Evolutionary conservation across 129 eudicot genomes (phyloP).

Genomic region (Lonicera japonica): DNA sequence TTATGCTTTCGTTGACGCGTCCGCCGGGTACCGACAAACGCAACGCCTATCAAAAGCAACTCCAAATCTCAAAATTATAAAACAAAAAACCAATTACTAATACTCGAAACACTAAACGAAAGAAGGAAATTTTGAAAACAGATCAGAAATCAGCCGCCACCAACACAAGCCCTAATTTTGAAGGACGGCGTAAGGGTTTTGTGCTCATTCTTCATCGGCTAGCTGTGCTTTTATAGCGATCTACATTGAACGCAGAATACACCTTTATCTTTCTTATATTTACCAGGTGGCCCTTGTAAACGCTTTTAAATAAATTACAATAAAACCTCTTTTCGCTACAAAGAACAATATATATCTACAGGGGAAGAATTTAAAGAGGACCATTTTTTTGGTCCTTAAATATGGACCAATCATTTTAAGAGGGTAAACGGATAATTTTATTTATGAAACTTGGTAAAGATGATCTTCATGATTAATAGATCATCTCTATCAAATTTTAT

Average conservation of each 20-base stretch:
- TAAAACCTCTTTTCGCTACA: too few relatives aligned
- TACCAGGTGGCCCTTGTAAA: not conserved
- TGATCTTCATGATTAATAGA: too few relatives aligned
- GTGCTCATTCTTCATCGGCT: not conserved
- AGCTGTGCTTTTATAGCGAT: conserved; percentile 14
- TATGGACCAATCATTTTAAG: too few relatives aligned
- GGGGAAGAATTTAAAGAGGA: too few relatives aligned
- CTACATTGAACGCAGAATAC: not conserved
- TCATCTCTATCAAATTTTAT: too few relatives aligned
- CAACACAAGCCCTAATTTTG: too few relatives aligned
- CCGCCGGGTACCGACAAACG: conserved; percentile 48
- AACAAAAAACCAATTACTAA: not conserved
- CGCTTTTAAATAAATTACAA: too few relatives aligned
- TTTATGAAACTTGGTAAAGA: too few relatives aligned
- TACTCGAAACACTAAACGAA: not conserved
- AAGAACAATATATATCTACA: too few relatives aligned
- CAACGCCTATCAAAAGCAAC: conserved; percentile 79
- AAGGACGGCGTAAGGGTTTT: conserved; percentile 8
- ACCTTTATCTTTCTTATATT: not conserved
- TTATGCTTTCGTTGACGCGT: conserved; percentile 79
- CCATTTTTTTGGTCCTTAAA: too few relatives aligned
- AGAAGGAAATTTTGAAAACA: not conserved
- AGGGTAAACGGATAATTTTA: too few relatives aligned
- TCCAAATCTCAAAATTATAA: not conserved
- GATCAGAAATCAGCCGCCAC: not conserved